Evolutionary conservation across 257 asterid species (phyloP).

Genomic region (Solanum chiquidenum): DNA sequence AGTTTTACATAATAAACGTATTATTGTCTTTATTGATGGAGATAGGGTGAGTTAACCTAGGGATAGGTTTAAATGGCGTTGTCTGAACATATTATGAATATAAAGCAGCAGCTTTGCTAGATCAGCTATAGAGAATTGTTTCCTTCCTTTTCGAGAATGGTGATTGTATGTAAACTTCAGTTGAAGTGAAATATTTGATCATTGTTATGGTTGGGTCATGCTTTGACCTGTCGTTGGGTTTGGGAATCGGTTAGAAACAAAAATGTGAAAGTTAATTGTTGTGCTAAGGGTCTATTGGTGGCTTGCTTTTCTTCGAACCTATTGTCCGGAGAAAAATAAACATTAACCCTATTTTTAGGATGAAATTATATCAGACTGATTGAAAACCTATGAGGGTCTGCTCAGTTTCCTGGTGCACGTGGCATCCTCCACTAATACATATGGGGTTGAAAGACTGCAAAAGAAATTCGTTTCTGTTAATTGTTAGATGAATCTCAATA

Average conservation of each 20-base stretch:
- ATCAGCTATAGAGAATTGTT: neutral
- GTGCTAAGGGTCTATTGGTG: neutral
- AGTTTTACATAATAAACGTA: neutral
- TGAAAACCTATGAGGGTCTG: neutral
- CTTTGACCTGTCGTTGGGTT: neutral
- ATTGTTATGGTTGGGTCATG: neutral
- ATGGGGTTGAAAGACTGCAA: neutral
- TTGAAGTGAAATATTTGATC: neutral
- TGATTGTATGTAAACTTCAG: neutral
- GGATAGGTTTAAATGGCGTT: neutral
- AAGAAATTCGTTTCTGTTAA: neutral
- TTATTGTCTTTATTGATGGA: neutral
- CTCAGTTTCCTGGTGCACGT: neutral
- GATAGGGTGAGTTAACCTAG: neutral
- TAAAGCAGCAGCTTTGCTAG: neutral
- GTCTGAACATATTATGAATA: neutral
- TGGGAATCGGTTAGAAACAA: neutral
- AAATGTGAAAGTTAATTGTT: neutral
- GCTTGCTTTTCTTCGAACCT: neutral
- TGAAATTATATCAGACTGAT: neutral
- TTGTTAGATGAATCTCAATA: neutral
- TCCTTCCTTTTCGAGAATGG: neutral
- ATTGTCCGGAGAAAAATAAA: neutral
- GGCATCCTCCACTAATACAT: neutral
- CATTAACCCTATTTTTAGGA: neutral